These are phyloP conservation scores for Dichotomocladium elegans DNA, from an alignment of 371 early-diverging fungal genomes.

Conservation along the genomic window DNA sequence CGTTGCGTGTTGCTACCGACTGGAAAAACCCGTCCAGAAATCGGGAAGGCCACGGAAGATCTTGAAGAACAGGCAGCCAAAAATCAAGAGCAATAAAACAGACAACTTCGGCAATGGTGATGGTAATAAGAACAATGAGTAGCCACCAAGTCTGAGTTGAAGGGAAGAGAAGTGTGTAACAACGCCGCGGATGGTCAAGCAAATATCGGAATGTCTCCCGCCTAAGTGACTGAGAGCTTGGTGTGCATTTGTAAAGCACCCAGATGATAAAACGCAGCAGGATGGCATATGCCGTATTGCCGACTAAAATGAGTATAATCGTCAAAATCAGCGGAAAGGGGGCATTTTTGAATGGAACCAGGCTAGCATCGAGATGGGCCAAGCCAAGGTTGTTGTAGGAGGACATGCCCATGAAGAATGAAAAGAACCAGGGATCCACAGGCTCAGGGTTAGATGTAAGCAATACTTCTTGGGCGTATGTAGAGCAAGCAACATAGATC, in stretches of 20 bases:
- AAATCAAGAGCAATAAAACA: conserved; percentile 41
- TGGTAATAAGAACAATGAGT: conserved; percentile 28
- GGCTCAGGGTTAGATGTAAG: conserved; percentile 29
- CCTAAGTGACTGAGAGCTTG: conserved; percentile 20
- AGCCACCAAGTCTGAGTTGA: conserved; percentile 47
- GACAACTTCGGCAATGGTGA: conserved; percentile 36
- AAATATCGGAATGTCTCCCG: conserved; percentile 38
- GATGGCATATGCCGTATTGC: conserved; percentile 46
- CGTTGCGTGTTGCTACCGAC: conserved; percentile 44
- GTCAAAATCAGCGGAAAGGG: conserved; percentile 33
- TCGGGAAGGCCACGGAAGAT: conserved; percentile 38
- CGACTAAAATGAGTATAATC: conserved; percentile 31
- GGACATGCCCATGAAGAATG: conserved; percentile 36
- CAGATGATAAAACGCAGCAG: conserved; percentile 41
- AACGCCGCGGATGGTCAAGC: conserved; percentile 44
- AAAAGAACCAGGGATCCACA: conserved; percentile 40
- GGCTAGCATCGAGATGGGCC: conserved; percentile 34
- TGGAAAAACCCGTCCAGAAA: conserved; percentile 46
- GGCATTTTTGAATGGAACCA: conserved; percentile 40
- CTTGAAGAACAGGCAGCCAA: conserved; percentile 36
- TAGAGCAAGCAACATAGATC: conserved; percentile 26
- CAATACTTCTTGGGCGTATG: conserved; percentile 27
- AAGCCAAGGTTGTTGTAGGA: conserved; percentile 40
- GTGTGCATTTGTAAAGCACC: conserved; percentile 26
- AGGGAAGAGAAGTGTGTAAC: conserved; percentile 43